These are phyloP conservation scores for Zygoascus bituminiphila DNA, from an alignment of 805 yeast genomes.

Conservation along the genomic window DNA sequence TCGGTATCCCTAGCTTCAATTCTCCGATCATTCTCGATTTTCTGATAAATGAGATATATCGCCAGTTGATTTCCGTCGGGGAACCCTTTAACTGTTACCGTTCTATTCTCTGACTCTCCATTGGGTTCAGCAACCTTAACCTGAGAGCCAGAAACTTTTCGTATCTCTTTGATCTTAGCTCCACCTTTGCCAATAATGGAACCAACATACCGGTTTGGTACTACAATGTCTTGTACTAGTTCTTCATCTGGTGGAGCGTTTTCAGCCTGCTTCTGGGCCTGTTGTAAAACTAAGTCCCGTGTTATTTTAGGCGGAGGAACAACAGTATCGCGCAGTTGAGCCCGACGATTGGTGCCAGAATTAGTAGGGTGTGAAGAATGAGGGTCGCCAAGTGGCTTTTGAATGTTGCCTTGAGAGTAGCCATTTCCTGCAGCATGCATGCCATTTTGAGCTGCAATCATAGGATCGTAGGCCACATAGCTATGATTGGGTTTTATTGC, in stretches of 20 bases:
- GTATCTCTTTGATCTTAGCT: conserved; percentile 61
- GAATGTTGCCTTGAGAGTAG: neutral
- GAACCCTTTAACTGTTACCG: conserved; percentile 60
- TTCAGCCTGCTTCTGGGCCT: conserved; percentile 12
- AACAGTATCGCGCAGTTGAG: neutral
- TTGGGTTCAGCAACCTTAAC: conserved; percentile 49
- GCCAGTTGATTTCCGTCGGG: conserved; percentile 65
- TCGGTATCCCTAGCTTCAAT: conserved; percentile 21
- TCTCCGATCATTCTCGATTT: conserved; percentile 58
- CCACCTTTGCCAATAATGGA: conserved; percentile 78
- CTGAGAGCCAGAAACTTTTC: conserved; percentile 63
- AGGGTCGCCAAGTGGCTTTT: neutral
- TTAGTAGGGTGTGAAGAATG: neutral
- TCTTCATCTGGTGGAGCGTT: conserved; percentile 9
- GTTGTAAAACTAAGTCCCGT: neutral
- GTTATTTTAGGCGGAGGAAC: neutral
- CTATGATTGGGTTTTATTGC: neutral
- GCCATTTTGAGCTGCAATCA: conserved; percentile 5
- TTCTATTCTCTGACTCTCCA: conserved; percentile 41
- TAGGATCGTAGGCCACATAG: conserved; percentile 40
- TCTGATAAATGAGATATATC: conserved; percentile 59
- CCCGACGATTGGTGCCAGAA: neutral
- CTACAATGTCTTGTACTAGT: conserved; percentile 37
- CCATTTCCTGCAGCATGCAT: neutral
- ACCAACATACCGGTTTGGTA: conserved; percentile 68